Conservation (phyloP, 805 yeast species). For the Torulaspora delbrueckii region DNA sequence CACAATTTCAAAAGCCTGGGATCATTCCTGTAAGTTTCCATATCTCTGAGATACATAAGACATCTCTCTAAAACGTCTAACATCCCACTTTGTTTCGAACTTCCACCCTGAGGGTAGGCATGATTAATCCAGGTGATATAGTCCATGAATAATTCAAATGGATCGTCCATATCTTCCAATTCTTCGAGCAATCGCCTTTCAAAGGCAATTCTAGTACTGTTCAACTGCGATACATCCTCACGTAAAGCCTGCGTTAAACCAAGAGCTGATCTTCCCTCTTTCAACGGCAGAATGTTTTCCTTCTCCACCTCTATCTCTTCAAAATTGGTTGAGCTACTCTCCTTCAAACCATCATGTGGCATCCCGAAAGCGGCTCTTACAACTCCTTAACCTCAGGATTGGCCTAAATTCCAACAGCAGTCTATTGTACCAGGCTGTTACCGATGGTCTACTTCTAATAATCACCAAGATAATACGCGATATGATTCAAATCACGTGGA, state of each 20-base stretch:
- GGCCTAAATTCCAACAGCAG: neutral
- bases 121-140: constrained; percentile 70
- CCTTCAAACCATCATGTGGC: constrained; percentile 5
- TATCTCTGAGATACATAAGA: constrained; percentile 62
- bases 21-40: constrained; percentile 69
- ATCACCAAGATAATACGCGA: neutral
- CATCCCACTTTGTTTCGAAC: constrained; percentile 58
- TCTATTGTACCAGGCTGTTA: neutral
- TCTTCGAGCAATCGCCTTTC: constrained; percentile 46
- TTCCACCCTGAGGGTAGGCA: constrained; percentile 58
- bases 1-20: constrained; percentile 75
- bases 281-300: constrained; percentile 67
- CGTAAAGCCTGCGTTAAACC: constrained; percentile 45
- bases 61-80: constrained; percentile 63
- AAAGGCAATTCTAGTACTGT: constrained; percentile 35
- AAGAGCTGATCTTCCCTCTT: constrained; percentile 63
- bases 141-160: constrained; percentile 67
- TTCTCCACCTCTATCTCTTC: constrained; percentile 56
- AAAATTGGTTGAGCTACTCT: constrained; percentile 33
- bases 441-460: neutral
- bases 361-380: neutral
- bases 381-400: neutral
- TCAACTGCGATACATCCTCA: constrained; percentile 11
- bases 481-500: constrained; percentile 1
- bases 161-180: constrained; percentile 72